Base-by-base conservation (phyloP, 805 yeast genomes). In the Dipodascus albidus region DNA sequence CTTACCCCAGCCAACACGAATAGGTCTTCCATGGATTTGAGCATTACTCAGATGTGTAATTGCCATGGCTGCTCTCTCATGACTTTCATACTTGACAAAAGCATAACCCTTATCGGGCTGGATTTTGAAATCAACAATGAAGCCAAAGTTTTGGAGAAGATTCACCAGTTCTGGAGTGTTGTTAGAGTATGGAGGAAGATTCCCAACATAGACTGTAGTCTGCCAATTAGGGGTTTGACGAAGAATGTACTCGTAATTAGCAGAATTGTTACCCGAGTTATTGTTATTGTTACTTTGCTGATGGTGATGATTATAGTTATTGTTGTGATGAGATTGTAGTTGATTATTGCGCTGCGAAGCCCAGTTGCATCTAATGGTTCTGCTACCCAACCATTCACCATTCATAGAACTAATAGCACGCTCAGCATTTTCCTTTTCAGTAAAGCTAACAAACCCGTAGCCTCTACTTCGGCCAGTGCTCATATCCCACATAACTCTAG, bases 401-500 rank as follows among this genome's bases (percentile, higher is more conserved):
- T 84, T 84, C 87, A 83, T 86, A 24, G 82, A 69, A 54, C 75
- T 76, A 58, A 87, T 71, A 24, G 95, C 95, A 51, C 66, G 67
- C 61, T 84, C 87, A 1, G 96, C 96, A 58, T 87, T 91, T 19
- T 72, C 68, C 57, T 75, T 78, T 23, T 76, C 78, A 23, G 72
- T 67, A 62, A 89, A 89, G 1, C 91, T 82, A 11, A 87, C 93
- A 67, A 89, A 88, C 1, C 96, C 96, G 64, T 88, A 88, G 38
- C 96, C 95, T 69, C 96, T 54, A 2, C 95, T 87, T 64, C 96
- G 76, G 47, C 95, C 93, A 23, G 93, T 84, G 66, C 86, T 90
- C 95, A 87, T 87, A 66, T 89, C 96, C 96, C 96, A 88, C 96
- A 88, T 89, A 31, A 88, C 96, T 60, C 88, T 89, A 11, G 95